Evolutionary conservation across 1,284 basidiomycete genomes (phyloP).

Genomic region (Phlebopus sp.): DNA sequence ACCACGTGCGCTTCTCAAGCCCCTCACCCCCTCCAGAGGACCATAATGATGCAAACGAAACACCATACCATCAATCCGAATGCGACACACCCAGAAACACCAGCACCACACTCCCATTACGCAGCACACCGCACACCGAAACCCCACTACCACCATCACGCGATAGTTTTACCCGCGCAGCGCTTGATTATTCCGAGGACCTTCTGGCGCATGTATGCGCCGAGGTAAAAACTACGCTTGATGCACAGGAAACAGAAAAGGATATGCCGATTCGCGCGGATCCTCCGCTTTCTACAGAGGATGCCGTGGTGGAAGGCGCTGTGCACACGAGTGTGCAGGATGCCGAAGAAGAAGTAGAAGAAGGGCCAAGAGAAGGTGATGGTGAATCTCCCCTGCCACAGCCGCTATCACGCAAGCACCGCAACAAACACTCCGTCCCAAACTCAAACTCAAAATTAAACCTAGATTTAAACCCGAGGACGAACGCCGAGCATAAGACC

Average conservation of each 20-base stretch:
- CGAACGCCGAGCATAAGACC: slow-evolving; percentile 7
- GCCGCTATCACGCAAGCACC: too few species aligned
- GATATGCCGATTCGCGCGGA: slow-evolving; percentile 2
- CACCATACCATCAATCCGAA: slow-evolving; percentile 17
- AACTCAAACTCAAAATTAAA: slow-evolving; percentile 5
- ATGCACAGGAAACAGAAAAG: background rate
- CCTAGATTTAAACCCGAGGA: slow-evolving; percentile 30
- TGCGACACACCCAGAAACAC: slow-evolving; percentile 16
- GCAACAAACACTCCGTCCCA: background rate
- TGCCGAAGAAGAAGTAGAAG: too few species aligned
- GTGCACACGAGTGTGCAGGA: too few species aligned
- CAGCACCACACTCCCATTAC: background rate
- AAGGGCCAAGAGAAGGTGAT: too few species aligned
- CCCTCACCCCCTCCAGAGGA: too few species aligned
- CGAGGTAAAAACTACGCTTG: slow-evolving; percentile 19
- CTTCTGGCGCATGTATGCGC: slow-evolving; percentile 9
- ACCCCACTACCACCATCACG: slow-evolving; percentile 2
- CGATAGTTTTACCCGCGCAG: too few species aligned
- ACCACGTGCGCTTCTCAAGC: too few species aligned
- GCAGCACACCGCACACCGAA: background rate
- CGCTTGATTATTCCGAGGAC: slow-evolving; percentile 16
- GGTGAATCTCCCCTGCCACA: too few species aligned
- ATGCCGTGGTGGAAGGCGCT: too few species aligned
- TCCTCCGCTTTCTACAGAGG: too few species aligned
- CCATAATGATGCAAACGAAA: too few species aligned